A percentile compares a stretch with the other conserved stretches of the same genome.
Evolutionary conservation across 768 basidiomycete species (phyloP).

Genomic region (Suillus decipiens): DNA sequence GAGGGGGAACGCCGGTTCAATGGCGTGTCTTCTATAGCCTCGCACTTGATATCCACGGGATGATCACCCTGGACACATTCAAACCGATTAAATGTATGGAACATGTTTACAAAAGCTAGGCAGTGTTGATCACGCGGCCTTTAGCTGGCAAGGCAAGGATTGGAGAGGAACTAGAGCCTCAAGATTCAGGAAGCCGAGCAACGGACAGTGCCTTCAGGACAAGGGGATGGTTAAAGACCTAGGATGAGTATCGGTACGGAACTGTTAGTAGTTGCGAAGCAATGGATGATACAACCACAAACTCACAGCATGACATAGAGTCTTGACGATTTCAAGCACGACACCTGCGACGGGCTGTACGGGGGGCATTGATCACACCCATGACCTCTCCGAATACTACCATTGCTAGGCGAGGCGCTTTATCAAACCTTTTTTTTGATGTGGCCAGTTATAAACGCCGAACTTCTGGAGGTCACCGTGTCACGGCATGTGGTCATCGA

Average conservation of each 20-base stretch:
- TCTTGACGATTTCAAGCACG: slow-evolving; percentile 19
- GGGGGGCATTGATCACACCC: slow-evolving; percentile 21
- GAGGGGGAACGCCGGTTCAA: slow-evolving; percentile 36
- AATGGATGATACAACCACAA: slow-evolving; percentile 12
- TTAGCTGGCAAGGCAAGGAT: slow-evolving; percentile 11
- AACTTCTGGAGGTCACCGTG: slow-evolving; percentile 6
- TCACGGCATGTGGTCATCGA: slow-evolving; percentile 4
- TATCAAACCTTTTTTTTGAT: slow-evolving; percentile 15
- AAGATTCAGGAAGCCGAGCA: slow-evolving; percentile 19
- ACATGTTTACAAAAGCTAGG: slow-evolving; percentile 40
- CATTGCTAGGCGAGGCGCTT: slow-evolving; percentile 12
- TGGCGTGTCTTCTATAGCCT: slow-evolving; percentile 37
- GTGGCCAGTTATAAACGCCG: slow-evolving; percentile 9
- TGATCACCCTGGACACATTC: slow-evolving; percentile 12
- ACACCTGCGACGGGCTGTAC: slow-evolving; percentile 39
- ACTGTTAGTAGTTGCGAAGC: slow-evolving; percentile 25
- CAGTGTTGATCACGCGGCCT: slow-evolving; percentile 43
- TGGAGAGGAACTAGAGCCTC: slow-evolving; percentile 18
- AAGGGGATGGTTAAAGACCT: slow-evolving; percentile 26
- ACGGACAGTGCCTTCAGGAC: slow-evolving; percentile 24
- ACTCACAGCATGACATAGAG: slow-evolving; percentile 18
- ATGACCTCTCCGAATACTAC: slow-evolving; percentile 10
- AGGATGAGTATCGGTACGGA: slow-evolving; percentile 27
- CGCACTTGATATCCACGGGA: slow-evolving; percentile 49
- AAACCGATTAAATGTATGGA: slow-evolving; percentile 40